A percentile compares a stretch with the other conserved stretches of the same genome.
Evolutionary conservation across 2,329 filamentous ascomycete species (phyloP).

Genomic region (Fusarium sp.): DNA sequence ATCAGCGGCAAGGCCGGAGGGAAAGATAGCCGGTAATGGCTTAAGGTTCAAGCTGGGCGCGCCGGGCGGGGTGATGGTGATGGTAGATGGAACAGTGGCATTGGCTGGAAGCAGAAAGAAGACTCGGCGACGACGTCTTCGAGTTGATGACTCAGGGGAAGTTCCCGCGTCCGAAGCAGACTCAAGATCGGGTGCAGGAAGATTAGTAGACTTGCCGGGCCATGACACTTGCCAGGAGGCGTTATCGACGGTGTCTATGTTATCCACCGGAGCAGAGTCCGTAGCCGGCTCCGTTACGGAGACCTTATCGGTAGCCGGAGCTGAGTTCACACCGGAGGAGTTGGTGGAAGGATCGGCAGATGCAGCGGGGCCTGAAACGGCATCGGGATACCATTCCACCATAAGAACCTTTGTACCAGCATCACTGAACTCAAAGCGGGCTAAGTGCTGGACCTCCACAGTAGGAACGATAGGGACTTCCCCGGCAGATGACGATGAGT

Average conservation of each 20-base stretch:
- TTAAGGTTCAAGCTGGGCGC: slow-evolving; percentile 69
- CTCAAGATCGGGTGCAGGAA: slow-evolving; percentile 66
- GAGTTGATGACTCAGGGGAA: slow-evolving; percentile 40
- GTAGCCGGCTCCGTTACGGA: slow-evolving; percentile 36
- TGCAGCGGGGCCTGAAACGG: slow-evolving; percentile 32
- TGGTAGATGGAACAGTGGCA: slow-evolving; percentile 74
- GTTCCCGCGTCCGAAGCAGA: slow-evolving; percentile 45
- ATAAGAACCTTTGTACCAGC: slow-evolving; percentile 92
- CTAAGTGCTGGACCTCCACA: slow-evolving; percentile 54
- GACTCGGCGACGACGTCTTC: slow-evolving; percentile 66
- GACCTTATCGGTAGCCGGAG: slow-evolving; percentile 31
- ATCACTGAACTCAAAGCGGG: slow-evolving; percentile 88
- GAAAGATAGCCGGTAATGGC: slow-evolving; percentile 87
- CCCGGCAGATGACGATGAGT: slow-evolving; percentile 18
- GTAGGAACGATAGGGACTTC: slow-evolving; percentile 41
- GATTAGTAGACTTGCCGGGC: slow-evolving; percentile 80
- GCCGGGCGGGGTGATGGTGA: slow-evolving; percentile 68
- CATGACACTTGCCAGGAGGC: slow-evolving; percentile 79
- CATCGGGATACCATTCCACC: slow-evolving; percentile 81
- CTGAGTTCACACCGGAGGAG: slow-evolving; percentile 20
- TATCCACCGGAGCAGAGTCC: slow-evolving; percentile 9
- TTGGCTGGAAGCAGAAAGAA: slow-evolving; percentile 85
- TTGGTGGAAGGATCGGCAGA: slow-evolving; percentile 22
- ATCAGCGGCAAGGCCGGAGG: slow-evolving; percentile 76
- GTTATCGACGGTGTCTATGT: slow-evolving; percentile 5